Conservation (phyloP, 306 rosid genomes). For the Delonix regia region DNA sequence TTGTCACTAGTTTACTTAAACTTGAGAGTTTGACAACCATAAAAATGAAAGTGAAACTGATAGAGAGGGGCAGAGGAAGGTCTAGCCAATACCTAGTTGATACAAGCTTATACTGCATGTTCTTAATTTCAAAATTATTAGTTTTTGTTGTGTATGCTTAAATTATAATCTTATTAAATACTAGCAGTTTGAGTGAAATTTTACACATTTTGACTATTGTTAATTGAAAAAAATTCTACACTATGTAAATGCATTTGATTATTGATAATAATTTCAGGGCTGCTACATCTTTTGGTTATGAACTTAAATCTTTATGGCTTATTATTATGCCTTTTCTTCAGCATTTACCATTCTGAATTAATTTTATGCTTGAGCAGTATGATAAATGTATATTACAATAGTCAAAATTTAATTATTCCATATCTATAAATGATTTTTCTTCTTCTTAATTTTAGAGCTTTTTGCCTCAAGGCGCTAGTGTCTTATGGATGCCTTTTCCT, state of each 20-base stretch:
- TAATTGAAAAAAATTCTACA: not conserved
- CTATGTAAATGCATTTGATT: not conserved
- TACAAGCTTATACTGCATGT: not conserved
- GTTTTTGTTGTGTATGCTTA: not conserved
- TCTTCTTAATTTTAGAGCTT: not conserved
- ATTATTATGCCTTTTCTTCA: not conserved
- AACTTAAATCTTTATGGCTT: not conserved
- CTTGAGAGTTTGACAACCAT: not conserved
- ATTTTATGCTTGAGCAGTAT: not conserved
- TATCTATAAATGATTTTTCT: not conserved
- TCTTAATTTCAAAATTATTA: not conserved
- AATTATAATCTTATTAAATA: not conserved
- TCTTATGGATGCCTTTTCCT: not conserved
- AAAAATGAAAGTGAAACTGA: not conserved
- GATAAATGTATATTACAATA: not conserved
- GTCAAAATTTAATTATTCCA: not conserved
- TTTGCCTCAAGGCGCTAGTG: not conserved
- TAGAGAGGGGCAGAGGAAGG: not conserved
- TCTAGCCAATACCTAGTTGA: not conserved
- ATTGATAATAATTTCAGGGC: not conserved
- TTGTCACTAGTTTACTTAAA: not conserved
- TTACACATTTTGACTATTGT: not conserved
- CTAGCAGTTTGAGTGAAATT: not conserved
- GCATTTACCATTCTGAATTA: not conserved
- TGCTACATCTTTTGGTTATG: not conserved